Conservation (phyloP, 495 filamentous ascomycete genomes). For the Xylaria intraflava region DNA sequence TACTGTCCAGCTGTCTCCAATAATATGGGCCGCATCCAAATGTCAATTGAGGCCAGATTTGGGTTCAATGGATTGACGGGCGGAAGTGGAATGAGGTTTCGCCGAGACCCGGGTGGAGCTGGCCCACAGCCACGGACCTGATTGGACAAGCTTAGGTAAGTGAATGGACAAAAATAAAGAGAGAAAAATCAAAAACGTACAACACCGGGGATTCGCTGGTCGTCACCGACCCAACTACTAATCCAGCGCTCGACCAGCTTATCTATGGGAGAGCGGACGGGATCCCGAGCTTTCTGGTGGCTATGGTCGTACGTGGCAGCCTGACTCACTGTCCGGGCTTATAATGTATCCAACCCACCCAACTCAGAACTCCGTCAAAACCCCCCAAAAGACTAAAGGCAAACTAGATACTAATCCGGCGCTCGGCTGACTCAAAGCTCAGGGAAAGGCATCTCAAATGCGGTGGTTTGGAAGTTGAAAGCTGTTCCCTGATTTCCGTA, state of each 20-base stretch:
- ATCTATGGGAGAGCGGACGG: constrained; percentile 47
- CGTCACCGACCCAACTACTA: constrained; percentile 45
- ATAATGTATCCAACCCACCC: too few relatives aligned
- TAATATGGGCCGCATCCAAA: constrained; percentile 6
- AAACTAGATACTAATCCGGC: too few relatives aligned
- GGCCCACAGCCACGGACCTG: constrained; percentile 15
- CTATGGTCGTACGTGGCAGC: constrained; percentile 48
- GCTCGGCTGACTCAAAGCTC: too few relatives aligned
- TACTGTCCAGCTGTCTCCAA: constrained; percentile 4
- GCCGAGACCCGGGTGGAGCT: constrained; percentile 17
- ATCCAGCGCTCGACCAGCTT: too few relatives aligned
- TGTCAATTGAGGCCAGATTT: constrained; percentile 35
- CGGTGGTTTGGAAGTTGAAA: too few relatives aligned
- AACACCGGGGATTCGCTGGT: constrained; percentile 42
- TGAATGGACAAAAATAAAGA: too few relatives aligned
- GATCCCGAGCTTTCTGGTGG: constrained; percentile 40
- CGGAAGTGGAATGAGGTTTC: constrained; percentile 15
- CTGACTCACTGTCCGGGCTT: too few relatives aligned
- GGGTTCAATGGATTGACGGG: constrained; percentile 6
- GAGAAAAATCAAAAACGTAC: constrained; percentile 31
- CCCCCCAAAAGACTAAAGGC: too few relatives aligned
- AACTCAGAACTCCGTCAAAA: too few relatives aligned
- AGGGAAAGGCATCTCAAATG: too few relatives aligned
- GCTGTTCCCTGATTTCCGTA: too few relatives aligned
- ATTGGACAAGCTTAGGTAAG: too few relatives aligned